Percentiles rank a stretch among this genome's conserved stretches.
Evolutionary conservation across 768 basidiomycete species (phyloP).

Genomic region (Suillus variegatus): DNA sequence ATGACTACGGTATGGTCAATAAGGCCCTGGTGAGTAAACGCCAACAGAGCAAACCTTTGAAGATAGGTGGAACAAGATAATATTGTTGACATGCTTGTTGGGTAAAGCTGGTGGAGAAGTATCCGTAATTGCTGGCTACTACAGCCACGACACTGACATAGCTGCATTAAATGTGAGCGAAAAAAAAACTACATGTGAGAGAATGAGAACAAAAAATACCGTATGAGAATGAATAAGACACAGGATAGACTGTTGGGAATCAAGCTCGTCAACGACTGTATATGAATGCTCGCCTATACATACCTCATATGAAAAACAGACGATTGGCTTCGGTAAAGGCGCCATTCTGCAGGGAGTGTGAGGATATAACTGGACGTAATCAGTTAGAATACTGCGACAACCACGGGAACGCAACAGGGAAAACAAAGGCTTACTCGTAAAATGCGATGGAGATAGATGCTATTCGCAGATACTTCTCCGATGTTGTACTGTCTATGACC

Average conservation of each 20-base stretch:
- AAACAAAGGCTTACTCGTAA: slow-evolving; percentile 36
- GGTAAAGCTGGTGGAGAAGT: background rate
- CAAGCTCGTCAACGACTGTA: background rate
- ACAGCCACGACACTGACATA: background rate
- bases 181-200: background rate
- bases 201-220: background rate
- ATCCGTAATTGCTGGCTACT: background rate
- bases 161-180: background rate
- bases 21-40: background rate
- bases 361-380: slow-evolving; percentile 27
- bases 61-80: background rate
- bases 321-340: slow-evolving; percentile 33
- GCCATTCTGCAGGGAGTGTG: slow-evolving; percentile 33
- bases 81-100: background rate
- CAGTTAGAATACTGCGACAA: background rate
- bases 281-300: background rate
- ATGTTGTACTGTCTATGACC: slow-evolving; percentile 1
- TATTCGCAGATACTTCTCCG: slow-evolving; percentile 36
- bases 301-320: background rate
- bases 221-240: background rate
- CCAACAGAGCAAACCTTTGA: background rate
- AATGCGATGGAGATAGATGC: slow-evolving; percentile 38
- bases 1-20: background rate
- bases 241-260: background rate
- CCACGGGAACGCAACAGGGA: background rate